phyloP scores from a whole-genome alignment of 148 eudicot genomes.

The Vaccinium vitisidaea region DNA sequence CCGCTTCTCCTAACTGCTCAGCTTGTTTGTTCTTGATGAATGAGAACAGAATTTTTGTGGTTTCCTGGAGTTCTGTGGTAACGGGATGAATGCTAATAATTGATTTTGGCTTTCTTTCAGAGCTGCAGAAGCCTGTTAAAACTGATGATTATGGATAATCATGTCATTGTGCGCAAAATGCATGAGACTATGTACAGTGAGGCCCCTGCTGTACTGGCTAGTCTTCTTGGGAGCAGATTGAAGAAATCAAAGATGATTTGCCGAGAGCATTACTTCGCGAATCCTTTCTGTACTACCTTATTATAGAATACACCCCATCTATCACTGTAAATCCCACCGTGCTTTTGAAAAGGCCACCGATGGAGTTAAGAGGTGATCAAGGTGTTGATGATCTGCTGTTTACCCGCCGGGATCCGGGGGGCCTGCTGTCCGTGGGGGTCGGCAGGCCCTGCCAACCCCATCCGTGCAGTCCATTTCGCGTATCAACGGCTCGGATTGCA shows the following conservation, averaged over 20 bases:
- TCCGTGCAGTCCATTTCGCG: too few relatives aligned
- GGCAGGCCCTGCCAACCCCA: too few relatives aligned
- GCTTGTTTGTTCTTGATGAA: background rate
- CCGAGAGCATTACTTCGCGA: slow-evolving; percentile 76
- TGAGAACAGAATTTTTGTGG: background rate
- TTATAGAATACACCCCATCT: slow-evolving; percentile 26
- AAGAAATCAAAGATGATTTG: slow-evolving; percentile 44
- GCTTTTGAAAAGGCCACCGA: background rate
- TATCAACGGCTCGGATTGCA: too few relatives aligned
- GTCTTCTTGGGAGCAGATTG: slow-evolving; percentile 42
- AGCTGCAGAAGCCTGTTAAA: slow-evolving; percentile 71
- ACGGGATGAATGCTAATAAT: background rate
- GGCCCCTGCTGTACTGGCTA: slow-evolving; percentile 57
- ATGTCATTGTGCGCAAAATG: slow-evolving; percentile 68
- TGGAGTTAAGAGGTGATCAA: background rate
- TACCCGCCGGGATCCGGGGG: too few relatives aligned
- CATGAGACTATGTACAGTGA: slow-evolving; percentile 43
- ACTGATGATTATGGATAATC: slow-evolving; percentile 69
- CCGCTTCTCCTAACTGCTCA: background rate
- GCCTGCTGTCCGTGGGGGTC: too few relatives aligned
- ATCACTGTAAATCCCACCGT: background rate
- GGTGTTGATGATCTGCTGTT: background rate
- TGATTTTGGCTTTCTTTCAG: slow-evolving; percentile 38
- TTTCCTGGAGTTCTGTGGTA: background rate
- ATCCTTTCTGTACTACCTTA: slow-evolving; percentile 54